Evolutionary conservation across 176 grass and related monocot genomes (phyloP).

Genomic region (Dendrocalamus sinicus): DNA sequence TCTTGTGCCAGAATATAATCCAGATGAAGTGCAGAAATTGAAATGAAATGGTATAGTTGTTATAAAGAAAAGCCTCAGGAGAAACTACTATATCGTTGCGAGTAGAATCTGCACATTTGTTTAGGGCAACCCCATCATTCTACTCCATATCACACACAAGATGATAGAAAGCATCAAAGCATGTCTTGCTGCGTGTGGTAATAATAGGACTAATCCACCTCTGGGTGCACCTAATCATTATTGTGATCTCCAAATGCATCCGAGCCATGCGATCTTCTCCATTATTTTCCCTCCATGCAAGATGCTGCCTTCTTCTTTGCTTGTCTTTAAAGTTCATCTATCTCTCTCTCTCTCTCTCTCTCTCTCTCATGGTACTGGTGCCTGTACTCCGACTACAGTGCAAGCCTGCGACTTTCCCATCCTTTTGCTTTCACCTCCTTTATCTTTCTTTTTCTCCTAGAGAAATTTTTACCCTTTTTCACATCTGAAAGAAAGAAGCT

Average conservation of each 20-base stretch:
- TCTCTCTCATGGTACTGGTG: not conserved
- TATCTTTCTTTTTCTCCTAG: not conserved
- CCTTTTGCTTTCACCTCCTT: conserved; percentile 8
- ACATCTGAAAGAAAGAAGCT: conserved; percentile 22
- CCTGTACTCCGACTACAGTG: not conserved
- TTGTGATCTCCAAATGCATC: conserved; percentile 6
- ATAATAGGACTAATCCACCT: no score
- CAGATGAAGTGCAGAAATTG: no score
- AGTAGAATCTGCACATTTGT: conserved; percentile 7
- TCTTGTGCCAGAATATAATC: no score
- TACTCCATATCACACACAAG: no score
- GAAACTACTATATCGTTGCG: not conserved
- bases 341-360: conserved; percentile 26
- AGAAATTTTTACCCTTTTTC: not conserved
- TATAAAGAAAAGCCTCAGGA: no score
- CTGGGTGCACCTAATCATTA: no score
- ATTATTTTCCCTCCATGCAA: conserved; percentile 39
- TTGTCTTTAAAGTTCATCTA: not conserved
- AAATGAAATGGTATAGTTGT: no score
- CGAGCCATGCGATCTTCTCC: not conserved
- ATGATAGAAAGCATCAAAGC: no score
- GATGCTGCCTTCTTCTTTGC: not conserved
- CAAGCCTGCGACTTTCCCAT: not conserved
- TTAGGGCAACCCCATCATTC: no score
- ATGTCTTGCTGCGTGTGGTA: no score